Evolutionary conservation across 805 yeast species (phyloP), one percentile per base, ranked within the genome.

Genomic region (Lachancea meyersii): DNA sequence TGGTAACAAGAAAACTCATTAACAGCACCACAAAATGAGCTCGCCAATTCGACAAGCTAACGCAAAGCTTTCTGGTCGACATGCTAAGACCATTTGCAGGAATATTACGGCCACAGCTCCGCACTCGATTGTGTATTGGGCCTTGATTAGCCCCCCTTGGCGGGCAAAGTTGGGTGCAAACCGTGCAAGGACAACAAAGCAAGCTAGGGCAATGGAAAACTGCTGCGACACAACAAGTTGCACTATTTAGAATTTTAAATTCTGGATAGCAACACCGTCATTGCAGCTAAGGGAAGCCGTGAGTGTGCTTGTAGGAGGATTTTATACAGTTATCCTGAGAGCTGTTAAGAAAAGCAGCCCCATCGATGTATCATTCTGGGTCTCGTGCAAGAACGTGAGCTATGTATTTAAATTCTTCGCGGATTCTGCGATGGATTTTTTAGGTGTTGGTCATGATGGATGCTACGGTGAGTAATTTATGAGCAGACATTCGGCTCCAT

Each of bases 61-160:
- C 65, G 58, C 77, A 43, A 38, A 88, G 66, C 23, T 76, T 76
- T 32, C 65, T 70, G 1, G 93, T 77, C 35, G 78, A 70, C 80
- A 87, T 87, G 23, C 86, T 77, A 23, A 87, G 62, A 0, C 96
- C 96, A 38, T 88, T 80, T 86, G 79, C 31, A 88, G 67, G 65
- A 88, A 87, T 46, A 88, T 88, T 35, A 85, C 65, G 0, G 94
- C 95, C 16, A 87, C 95, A 0, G 94, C 94, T 27, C 88, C 86
- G 57, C 87, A 88, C 11, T 82, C 82, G 26, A 88, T 85, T 35
- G 86, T 68, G 58, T 84, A 86, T 58, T 87, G 78, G 4, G 81
- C 89, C 48, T 73, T 69, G 28, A 87, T 77, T 13, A 79, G 68
- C 2, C 96, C 96, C 13, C 86, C 91, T 50, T 79, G 84, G 44